A percentile compares a stretch with the other conserved stretches of the same genome.
Evolutionary conservation across 2,329 filamentous ascomycete genomes (phyloP).

Genomic region (Claviceps monticola): DNA sequence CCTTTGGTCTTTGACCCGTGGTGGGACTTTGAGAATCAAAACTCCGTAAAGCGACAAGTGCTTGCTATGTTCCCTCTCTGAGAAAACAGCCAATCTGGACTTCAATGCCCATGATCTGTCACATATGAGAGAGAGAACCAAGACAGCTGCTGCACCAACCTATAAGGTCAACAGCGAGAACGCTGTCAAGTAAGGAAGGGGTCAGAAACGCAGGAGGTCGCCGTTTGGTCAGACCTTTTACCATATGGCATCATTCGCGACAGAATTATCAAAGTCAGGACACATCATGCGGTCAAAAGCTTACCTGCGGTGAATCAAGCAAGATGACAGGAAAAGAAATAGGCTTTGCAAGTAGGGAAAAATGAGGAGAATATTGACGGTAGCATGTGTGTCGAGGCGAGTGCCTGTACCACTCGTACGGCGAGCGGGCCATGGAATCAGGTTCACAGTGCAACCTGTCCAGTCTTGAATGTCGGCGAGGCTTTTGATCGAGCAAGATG

Average conservation of each 20-base stretch:
- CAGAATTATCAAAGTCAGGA: neutral
- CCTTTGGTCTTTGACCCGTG: conserved; percentile 43
- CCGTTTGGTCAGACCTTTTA: conserved; percentile 50
- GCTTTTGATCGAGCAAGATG: neutral
- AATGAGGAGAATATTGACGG: neutral
- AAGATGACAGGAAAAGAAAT: neutral
- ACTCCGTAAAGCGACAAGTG: conserved; percentile 38
- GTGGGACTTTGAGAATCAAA: conserved; percentile 25
- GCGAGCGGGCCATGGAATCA: neutral
- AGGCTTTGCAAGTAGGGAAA: neutral
- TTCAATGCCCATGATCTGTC: neutral
- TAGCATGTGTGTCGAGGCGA: neutral
- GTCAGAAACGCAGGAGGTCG: conserved; percentile 31
- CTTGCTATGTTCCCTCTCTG: neutral
- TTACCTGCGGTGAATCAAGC: neutral
- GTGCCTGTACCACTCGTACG: neutral
- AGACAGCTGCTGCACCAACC: neutral
- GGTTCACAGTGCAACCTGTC: neutral
- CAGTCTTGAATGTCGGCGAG: neutral
- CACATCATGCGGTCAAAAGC: neutral
- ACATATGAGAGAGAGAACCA: neutral
- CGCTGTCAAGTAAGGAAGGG: neutral
- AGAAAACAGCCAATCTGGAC: neutral
- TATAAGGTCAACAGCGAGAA: neutral
- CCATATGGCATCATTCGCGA: conserved; percentile 41